phyloP scores from a whole-genome alignment of 2,329 filamentous ascomycete species.

The Fusarium tupiense region DNA sequence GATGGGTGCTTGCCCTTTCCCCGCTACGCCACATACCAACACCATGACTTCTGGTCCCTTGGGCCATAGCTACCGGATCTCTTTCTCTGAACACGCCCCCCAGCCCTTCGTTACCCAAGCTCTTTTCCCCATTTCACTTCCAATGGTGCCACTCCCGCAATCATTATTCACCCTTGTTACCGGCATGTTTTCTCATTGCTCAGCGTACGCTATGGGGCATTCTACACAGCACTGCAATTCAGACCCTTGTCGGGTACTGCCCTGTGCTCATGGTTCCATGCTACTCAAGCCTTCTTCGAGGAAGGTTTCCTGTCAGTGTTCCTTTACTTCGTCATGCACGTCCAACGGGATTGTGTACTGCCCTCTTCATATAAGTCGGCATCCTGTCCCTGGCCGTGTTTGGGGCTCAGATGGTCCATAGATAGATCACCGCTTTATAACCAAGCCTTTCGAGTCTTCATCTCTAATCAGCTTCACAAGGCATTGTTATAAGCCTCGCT shows the following conservation, averaged over 20 bases:
- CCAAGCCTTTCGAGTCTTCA: constrained; percentile 35
- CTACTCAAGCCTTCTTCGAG: constrained; percentile 42
- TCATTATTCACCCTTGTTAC: constrained; percentile 35
- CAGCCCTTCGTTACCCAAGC: constrained; percentile 22
- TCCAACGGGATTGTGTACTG: constrained; percentile 39
- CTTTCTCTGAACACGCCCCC: constrained; percentile 25
- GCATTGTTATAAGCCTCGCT: constrained; percentile 35
- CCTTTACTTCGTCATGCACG: constrained; percentile 45
- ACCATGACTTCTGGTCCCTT: constrained; percentile 41
- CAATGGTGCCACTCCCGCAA: constrained; percentile 44
- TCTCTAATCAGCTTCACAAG: constrained; percentile 36
- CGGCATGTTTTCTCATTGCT: constrained; percentile 40
- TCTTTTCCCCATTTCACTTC: constrained; percentile 31
- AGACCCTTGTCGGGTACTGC: constrained; percentile 39
- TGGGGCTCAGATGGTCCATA: constrained; percentile 46
- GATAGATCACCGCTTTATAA: constrained; percentile 42
- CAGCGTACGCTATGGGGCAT: constrained; percentile 35
- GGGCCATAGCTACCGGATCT: constrained; percentile 39
- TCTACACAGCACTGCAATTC: constrained; percentile 35
- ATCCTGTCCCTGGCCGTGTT: constrained; percentile 43
- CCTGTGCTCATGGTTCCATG: constrained; percentile 40
- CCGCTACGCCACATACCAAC: constrained; percentile 46
- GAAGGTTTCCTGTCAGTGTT: constrained; percentile 42
- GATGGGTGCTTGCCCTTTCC: constrained; percentile 42
- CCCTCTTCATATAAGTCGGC: constrained; percentile 47